Evolutionary conservation across 768 basidiomycete genomes (phyloP), one percentile per base, ranked within the genome.

Genomic region (Psilocybe cyanescens): DNA sequence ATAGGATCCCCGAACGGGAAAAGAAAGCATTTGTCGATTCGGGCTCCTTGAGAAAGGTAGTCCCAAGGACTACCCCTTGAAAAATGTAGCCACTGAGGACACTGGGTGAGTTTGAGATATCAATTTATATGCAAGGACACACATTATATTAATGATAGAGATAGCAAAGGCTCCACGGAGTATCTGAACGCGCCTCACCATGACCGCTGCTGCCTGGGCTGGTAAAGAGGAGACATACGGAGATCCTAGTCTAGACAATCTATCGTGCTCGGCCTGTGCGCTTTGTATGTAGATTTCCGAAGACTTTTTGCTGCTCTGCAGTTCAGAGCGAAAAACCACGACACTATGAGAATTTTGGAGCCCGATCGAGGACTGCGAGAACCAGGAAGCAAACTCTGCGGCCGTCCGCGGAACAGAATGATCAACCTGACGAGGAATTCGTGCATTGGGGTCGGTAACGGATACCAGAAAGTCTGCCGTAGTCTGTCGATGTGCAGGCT

Each of bases 1-100:
- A 93, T 17, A 94, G 76, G 17, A 90, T 79, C 74, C 91, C 87
- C 39, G 90, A 91, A n/a, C 92, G 83, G 17, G 88, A 86, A 78
- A 53, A 37, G 70, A 83, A 88, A 11, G 84, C 85, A 12, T 78
- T 72, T 0, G 91, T 90, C 8, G 76, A 75, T 17, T 83, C 76
- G 0, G 83, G 79, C 37, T 86, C 73, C 8, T 81, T 76, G 59
- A 85, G 77, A 79, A 91, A 94, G 31, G 90, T 82, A 0, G 85
- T 86, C 29, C 90, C 90, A 55, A 88, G 80, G 64, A 83, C 80
- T 8, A 81, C 53, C 28, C 72, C 76, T 65, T 83, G 80, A 63
- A 86, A 75, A 30, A 86, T 65, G 70, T 85, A 88, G 11, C 81
- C 77, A 44, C 86, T 88, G 48, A 8, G 29, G 50, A 8, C 29